Percentiles rank a stretch among this genome's conserved stretches.
Conservation (phyloP, 306 rosid genomes). For the Medicago arabica region DNA sequence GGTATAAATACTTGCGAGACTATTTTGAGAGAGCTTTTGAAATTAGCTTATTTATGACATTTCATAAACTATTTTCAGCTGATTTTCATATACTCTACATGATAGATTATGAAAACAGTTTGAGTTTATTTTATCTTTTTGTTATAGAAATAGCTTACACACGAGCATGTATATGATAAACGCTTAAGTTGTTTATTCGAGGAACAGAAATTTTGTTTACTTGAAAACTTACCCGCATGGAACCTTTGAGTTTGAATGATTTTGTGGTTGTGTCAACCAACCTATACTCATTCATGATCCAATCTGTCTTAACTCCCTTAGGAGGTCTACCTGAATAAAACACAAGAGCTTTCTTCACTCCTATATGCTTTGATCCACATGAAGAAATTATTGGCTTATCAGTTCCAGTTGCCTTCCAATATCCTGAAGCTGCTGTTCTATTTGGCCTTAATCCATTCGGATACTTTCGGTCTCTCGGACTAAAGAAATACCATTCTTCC, state of each 20-base stretch:
- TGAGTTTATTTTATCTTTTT: too few relatives aligned
- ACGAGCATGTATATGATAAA: background rate
- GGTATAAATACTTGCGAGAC: background rate
- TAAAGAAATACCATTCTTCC: constrained; percentile 80
- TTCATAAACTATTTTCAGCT: background rate
- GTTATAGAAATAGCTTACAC: background rate
- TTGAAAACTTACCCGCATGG: constrained; percentile 68
- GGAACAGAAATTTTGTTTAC: background rate
- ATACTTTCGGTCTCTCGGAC: constrained; percentile 71
- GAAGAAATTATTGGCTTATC: constrained; percentile 71
- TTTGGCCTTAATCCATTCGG: constrained; percentile 75
- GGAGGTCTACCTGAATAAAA: constrained; percentile 68
- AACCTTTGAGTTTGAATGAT: constrained; percentile 56
- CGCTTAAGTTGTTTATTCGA: background rate
- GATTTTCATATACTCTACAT: background rate
- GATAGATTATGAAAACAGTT: background rate
- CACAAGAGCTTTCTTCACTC: constrained; percentile 75
- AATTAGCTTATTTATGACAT: too few relatives aligned
- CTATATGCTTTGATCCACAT: constrained; percentile 54
- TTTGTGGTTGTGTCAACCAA: constrained; percentile 44
- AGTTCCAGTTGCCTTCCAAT: constrained; percentile 77
- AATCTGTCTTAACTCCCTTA: constrained; percentile 64
- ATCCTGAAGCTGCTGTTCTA: constrained; percentile 74
- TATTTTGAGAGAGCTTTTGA: background rate
- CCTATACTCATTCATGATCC: constrained; percentile 77